Evolutionary conservation across 331 rosid species (phyloP).

Genomic region (Pyrus hybrid): DNA sequence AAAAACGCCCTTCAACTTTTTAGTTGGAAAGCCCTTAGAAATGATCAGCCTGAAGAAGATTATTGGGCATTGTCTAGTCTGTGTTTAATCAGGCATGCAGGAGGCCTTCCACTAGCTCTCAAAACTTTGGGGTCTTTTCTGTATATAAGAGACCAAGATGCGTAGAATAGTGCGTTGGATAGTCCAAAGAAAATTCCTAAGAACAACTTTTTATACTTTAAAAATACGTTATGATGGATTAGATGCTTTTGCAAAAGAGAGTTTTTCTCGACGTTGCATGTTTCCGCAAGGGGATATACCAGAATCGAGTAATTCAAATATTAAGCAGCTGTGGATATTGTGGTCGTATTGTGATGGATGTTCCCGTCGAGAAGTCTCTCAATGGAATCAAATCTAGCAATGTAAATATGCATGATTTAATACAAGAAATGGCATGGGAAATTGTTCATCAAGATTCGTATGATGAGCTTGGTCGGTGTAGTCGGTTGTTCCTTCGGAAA

Average conservation of each 20-base stretch:
- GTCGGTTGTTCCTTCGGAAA: not conserved
- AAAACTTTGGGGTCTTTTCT: too few species aligned
- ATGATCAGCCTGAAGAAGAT: not conserved
- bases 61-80: too few species aligned
- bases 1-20: not conserved
- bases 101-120: conserved; percentile 13
- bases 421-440: conserved; percentile 8
- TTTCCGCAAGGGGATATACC: not conserved
- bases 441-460: not conserved
- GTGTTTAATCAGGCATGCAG: too few species aligned
- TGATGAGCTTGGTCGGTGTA: not conserved
- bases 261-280: not conserved
- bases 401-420: not conserved
- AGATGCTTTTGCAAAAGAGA: not conserved
- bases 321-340: not conserved
- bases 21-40: not conserved
- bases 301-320: too few species aligned
- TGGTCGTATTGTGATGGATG: not conserved
- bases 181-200: not conserved
- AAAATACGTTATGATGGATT: not conserved
- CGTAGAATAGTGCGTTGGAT: not conserved
- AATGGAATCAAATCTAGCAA: not conserved
- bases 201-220: not conserved
- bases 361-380: not conserved
- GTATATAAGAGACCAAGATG: not conserved